phyloP scores from a whole-genome alignment of 2,329 filamentous ascomycete species.

The Epichloe gansuensis region DNA sequence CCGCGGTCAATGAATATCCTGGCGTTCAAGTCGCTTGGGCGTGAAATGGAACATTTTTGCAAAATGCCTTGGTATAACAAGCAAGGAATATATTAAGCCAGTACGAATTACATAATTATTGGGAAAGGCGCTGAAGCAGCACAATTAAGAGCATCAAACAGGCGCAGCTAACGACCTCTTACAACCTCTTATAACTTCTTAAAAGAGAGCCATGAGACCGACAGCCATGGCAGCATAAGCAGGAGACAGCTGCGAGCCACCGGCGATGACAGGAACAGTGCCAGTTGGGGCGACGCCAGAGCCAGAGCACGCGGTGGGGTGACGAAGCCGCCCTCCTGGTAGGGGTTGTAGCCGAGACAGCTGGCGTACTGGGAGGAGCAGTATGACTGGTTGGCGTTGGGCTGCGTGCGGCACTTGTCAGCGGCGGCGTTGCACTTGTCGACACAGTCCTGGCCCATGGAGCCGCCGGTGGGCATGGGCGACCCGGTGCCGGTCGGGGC shows the following conservation, averaged over 20 bases:
- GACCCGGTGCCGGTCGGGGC: no score
- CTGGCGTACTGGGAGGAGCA: slow-evolving; percentile 2
- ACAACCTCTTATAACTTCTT: not conserved
- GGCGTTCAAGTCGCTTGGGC: no score
- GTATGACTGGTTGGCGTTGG: not conserved
- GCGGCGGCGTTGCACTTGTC: not conserved
- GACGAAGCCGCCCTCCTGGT: not conserved
- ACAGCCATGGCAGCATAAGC: slow-evolving; percentile 2
- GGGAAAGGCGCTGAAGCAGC: no score
- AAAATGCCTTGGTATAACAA: no score
- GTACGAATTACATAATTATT: no score
- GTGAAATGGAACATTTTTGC: no score
- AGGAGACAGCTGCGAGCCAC: not conserved
- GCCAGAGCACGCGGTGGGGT: not conserved
- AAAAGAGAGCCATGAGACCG: not conserved
- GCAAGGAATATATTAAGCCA: no score
- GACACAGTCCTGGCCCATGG: not conserved
- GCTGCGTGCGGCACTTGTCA: not conserved
- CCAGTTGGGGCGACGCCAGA: not conserved
- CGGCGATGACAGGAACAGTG: not conserved
- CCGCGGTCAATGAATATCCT: no score
- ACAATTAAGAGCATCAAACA: no score
- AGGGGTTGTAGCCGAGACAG: slow-evolving; percentile 3
- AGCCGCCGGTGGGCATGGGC: not conserved
- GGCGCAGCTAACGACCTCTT: no score